Base-by-base conservation (phyloP, 1,284 basidiomycete species). In the Pyrrhoderma lamaoense region DNA sequence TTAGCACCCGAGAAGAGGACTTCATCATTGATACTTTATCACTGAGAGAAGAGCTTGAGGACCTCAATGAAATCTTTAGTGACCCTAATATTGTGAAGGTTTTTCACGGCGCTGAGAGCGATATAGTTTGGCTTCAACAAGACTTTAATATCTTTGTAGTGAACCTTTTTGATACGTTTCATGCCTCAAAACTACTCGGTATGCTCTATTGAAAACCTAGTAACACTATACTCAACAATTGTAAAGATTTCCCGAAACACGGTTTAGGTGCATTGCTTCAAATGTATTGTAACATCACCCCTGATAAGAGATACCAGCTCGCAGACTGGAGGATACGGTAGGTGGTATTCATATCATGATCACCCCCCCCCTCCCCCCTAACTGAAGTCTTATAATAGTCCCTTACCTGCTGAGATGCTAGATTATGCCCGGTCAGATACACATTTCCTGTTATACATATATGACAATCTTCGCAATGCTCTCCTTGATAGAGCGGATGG, bases 321-420 rank as follows among this genome's bases (percentile, higher is more conserved):
- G 95, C 95, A 8, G 95, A 99, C 66, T 99, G 95, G 95, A 82
- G 95, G 22, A 91, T 97, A 60, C 78, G 89, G 85, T 85, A 52
- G 21, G 74, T 60, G n/a, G 25, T 16, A 39, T 51, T 13, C 40
- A 37, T 46, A 25, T 14, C 45, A 16, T n/a, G n/a, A n/a, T 42
- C 8, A 42, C 37, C 42, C 19, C 57, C 14, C 58, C 45, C 21
- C 50, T 38, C 31, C 37, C 47, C n/a, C n/a, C n/a, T n/a, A n/a
- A n/a, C n/a, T n/a, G n/a, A n/a, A n/a, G n/a, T n/a, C n/a, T 22
- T 16, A 14, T 51, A 34, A 3, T 57, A 83, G 89, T 43, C 95
- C 95, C 0, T 69, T 99, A 8, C 88, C 93, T 0, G 68, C 79
- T 42, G 91, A 91, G 59, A 96, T 98, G 93, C 69, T 93, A 25